These are phyloP conservation scores for Wickerhamiella lipophila DNA, from an alignment of 805 yeast species.

Conservation along the genomic window DNA sequence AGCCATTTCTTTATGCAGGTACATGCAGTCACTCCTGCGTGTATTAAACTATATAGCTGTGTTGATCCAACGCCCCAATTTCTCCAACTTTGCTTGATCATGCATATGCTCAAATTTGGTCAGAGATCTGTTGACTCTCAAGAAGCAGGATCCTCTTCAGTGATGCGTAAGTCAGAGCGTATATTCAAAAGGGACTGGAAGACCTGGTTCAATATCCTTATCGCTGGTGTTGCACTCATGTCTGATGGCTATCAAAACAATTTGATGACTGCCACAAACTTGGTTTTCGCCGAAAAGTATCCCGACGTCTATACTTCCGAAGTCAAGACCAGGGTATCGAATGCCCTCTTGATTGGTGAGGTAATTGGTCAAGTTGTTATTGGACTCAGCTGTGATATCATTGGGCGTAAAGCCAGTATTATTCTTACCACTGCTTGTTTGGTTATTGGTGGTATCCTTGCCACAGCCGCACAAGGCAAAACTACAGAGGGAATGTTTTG, in stretches of 20 bases:
- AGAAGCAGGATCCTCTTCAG: background rate
- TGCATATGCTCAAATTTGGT: background rate
- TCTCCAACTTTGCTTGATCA: too few relatives aligned
- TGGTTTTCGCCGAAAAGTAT: slow-evolving; percentile 38
- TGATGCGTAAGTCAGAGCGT: slow-evolving; percentile 2
- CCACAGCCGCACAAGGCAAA: slow-evolving; percentile 59
- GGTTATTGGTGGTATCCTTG: slow-evolving; percentile 50
- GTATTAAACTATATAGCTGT: background rate
- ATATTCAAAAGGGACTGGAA: slow-evolving; percentile 12
- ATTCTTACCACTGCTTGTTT: slow-evolving; percentile 48
- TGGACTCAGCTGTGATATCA: slow-evolving; percentile 52
- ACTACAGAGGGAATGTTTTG: slow-evolving; percentile 52
- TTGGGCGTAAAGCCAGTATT: slow-evolving; percentile 58
- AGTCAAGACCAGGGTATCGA: slow-evolving; percentile 54
- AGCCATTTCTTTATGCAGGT: too few relatives aligned
- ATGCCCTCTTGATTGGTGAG: slow-evolving; percentile 56
- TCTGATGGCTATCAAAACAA: slow-evolving; percentile 71
- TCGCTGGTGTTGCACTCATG: slow-evolving; percentile 64
- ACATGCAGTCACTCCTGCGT: too few relatives aligned
- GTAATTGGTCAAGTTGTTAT: slow-evolving; percentile 56
- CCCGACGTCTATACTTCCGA: slow-evolving; percentile 34
- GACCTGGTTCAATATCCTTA: slow-evolving; percentile 34
- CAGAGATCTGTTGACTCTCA: background rate
- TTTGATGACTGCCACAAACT: slow-evolving; percentile 57
- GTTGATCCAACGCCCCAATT: too few relatives aligned